Evolutionary conservation across 1,139 yeast genomes (phyloP), one percentile per base, ranked within the genome.

Genomic region (Suhomyces terraborum): DNA sequence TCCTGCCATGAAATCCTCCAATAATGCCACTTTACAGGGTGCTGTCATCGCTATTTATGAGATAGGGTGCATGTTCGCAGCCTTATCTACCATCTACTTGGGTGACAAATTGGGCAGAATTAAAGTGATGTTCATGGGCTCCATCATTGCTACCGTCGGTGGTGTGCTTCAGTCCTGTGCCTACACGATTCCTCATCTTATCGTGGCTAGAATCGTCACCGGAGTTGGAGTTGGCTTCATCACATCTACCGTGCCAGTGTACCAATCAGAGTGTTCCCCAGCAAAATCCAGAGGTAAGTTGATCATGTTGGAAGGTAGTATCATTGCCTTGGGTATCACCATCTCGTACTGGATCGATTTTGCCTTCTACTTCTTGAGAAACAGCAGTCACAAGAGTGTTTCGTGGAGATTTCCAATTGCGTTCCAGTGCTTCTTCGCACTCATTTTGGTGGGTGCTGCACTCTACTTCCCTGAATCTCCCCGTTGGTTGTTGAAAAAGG

Each of bases 391-490:
- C 35, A 44, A 38, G 10, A 26, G 36, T 21, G 49, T 41, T 12
- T 26, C 52, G 5, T 74, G 77, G 74, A 64, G 79, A 52, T 71
- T 73, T 42, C 80, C 80, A 4, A 58, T 75, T 32, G 79, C 76
- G 2, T 70, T 75, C 57, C 74, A 69, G 49, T 56, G 64, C 42
- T 42, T 67, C 26, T 69, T 69, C 55, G 72, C 73, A 4, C 14
- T 66, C 6, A 30, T 53, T 10, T 44, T 56, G n/a, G 44, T 52
- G 5, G 31, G 48, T 8, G 32, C 49, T 9, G 45, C 50, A 6
- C 43, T 44, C 30, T 36, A 32, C 25, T 53, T 58, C 18, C 61
- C 62, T 1, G 61, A 58, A 34, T 51, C 58, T 5, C 62, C 62
- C 1, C 45, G 59, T 35, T 57, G 59, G 59, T 45, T 55, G 20